These are phyloP conservation scores for Cryptococcus sp. DNA, from an alignment of 1,284 basidiomycete genomes.

Conservation along the genomic window DNA sequence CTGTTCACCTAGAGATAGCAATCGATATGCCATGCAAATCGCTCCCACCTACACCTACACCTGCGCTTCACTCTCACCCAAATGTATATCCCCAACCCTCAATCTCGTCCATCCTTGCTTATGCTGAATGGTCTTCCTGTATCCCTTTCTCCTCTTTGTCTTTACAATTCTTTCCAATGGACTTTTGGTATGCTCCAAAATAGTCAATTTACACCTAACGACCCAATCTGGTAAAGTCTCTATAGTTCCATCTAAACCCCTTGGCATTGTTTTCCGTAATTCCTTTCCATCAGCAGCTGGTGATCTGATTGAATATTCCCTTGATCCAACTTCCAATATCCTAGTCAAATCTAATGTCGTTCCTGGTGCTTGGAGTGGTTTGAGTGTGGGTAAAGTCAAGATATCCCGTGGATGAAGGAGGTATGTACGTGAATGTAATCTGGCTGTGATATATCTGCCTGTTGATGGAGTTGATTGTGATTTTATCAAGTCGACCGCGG, in stretches of 20 bases:
- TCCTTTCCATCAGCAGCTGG: constrained; percentile 54
- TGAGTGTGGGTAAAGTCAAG: constrained; percentile 84
- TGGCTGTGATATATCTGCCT: constrained; percentile 81
- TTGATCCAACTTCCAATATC: constrained; percentile 89
- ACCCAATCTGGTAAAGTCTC: constrained; percentile 37
- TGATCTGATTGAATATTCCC: constrained; percentile 75
- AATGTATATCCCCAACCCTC: constrained; percentile 65
- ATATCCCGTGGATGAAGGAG: constrained; percentile 83
- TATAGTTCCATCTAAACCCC: constrained; percentile 8
- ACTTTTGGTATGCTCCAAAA: constrained; percentile 94
- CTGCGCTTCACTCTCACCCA: constrained; percentile 23
- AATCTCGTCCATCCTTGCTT: constrained; percentile 92
- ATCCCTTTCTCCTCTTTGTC: constrained; percentile 97
- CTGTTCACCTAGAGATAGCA: no score
- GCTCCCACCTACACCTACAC: no score
- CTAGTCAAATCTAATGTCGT: constrained; percentile 78
- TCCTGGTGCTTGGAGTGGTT: constrained; percentile 58
- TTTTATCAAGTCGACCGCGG: constrained; percentile 48
- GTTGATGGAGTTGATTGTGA: constrained; percentile 54
- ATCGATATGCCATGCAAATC: no score
- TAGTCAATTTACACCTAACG: constrained; percentile 77
- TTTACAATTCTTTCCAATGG: constrained; percentile 86
- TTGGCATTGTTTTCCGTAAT: constrained; percentile 40
- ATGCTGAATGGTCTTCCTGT: constrained; percentile 73
- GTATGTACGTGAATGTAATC: constrained; percentile 82